Evolutionary conservation across 2,329 filamentous ascomycete species (phyloP), one percentile per base, ranked within the genome.

Genomic region (Scopulariopsis brevicaulis): DNA sequence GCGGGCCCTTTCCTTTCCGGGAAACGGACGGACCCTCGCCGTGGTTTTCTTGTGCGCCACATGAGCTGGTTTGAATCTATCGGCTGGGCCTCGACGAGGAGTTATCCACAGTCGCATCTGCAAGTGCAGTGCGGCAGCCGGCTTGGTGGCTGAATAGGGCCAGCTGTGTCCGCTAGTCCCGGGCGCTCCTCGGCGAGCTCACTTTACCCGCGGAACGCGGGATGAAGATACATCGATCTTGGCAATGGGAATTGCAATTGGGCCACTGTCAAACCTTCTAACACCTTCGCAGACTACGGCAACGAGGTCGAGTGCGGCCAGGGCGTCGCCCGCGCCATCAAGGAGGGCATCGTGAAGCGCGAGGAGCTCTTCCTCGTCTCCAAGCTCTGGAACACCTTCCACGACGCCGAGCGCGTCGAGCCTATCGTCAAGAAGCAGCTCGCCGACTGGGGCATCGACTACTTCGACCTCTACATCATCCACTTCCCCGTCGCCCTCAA

Each of bases 351-450:
- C n/a, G 72, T 88, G 53, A 77, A 63, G 25, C 70, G 89, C 60
- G 84, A 89, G 73, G 90, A 96, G 25, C 87, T 96, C 69, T 96
- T 96, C 82, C 85, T 96, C 69, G 88, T 92, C 63, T 90, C 87
- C 73, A 96, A 96, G 79, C 86, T 96, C 59, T 96, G 91, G 90
- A 91, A 93, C 77, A 86, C 85, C 64, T 96, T 91, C 82, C 90
- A 96, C 78, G 87, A 93, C 67, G 79, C 79, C 65, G 85, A 93
- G 64, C 80, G 81, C 65, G 89, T 93, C 62, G 83, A 86, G 73
- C 84, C 85, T 59, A 90, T 94, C 68, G 81, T 78, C 72, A 83
- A 83, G 71, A 86, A 85, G 68, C 88, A 92, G 74, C 84, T 92
- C 61, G 81, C 83, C 64, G 88, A 93, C 77, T 93, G 89, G 84